phyloP scores from a whole-genome alignment of 768 basidiomycete genomes.

The Termitomyces titanicus region DNA sequence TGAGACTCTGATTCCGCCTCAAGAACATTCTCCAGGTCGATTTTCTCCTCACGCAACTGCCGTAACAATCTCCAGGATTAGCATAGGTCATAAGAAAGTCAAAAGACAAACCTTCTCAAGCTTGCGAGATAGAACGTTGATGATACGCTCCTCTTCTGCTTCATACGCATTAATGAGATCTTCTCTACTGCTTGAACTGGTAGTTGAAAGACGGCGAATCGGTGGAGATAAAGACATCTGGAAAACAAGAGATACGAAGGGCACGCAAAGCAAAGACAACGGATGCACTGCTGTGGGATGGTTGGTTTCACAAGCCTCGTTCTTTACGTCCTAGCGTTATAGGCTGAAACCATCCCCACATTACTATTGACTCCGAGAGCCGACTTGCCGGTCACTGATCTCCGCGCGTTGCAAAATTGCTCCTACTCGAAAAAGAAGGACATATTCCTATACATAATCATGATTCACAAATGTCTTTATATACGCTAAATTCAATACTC shows the following conservation, averaged over 20 bases:
- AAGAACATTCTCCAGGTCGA: slow-evolving; percentile 73
- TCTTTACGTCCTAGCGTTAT: slow-evolving; percentile 21
- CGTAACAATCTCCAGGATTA: not conserved
- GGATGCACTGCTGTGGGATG: not conserved
- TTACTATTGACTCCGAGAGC: slow-evolving; percentile 10
- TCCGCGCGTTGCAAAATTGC: not conserved
- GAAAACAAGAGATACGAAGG: not conserved
- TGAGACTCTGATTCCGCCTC: slow-evolving; percentile 87
- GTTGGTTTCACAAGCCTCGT: slow-evolving; percentile 10
- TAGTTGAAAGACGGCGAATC: slow-evolving; percentile 52
- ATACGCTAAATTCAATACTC: too few relatives aligned
- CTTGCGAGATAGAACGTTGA: slow-evolving; percentile 78
- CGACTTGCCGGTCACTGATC: not conserved
- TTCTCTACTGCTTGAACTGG: slow-evolving; percentile 57
- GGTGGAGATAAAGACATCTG: slow-evolving; percentile 51
- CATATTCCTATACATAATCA: too few relatives aligned
- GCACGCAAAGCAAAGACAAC: not conserved
- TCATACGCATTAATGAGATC: slow-evolving; percentile 86
- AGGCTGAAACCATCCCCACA: slow-evolving; percentile 8
- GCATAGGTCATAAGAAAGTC: not conserved
- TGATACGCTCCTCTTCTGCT: slow-evolving; percentile 87
- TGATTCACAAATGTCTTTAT: too few relatives aligned
- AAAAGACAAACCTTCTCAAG: slow-evolving; percentile 64
- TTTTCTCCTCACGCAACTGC: slow-evolving; percentile 82
- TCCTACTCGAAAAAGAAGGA: too few relatives aligned